These are phyloP conservation scores for Protomyces arabidopsidicola DNA, from an alignment of 1,139 yeast species.

Conservation along the genomic window DNA sequence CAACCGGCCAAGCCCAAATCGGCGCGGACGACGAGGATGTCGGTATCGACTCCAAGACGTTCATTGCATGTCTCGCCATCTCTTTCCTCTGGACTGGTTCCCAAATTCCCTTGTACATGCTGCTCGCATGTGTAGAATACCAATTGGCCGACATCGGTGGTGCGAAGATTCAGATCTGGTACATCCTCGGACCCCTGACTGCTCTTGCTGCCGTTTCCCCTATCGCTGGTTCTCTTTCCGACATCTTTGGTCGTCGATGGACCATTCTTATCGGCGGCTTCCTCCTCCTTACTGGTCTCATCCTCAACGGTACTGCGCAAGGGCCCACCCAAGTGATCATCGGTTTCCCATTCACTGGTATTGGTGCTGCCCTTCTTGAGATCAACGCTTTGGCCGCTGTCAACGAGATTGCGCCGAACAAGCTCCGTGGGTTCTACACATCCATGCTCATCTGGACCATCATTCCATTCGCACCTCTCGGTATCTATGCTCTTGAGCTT, in stretches of 20 bases:
- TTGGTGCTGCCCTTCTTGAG: conserved; percentile 25
- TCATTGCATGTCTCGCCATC: conserved; percentile 26
- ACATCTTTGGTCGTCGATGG: conserved; percentile 25
- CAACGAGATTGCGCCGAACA: conserved; percentile 24
- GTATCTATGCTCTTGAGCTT: conserved; percentile 17
- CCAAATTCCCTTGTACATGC: conserved; percentile 20
- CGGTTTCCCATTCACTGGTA: conserved; percentile 22
- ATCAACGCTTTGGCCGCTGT: conserved; percentile 27
- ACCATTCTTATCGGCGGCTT: conserved; percentile 22
- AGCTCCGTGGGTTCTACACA: conserved; percentile 23
- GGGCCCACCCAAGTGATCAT: conserved; percentile 10
- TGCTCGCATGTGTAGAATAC: conserved; percentile 19
- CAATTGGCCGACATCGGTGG: conserved; percentile 24
- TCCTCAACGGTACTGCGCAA: conserved; percentile 12
- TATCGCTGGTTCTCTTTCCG: conserved; percentile 19
- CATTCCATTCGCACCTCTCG: conserved; percentile 23
- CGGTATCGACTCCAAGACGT: conserved; percentile 15
- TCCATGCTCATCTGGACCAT: conserved; percentile 26
- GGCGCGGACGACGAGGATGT: conserved; percentile 23
- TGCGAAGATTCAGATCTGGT: conserved; percentile 24
- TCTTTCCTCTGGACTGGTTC: conserved; percentile 26
- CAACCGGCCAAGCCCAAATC: conserved; percentile 20
- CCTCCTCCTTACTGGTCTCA: conserved; percentile 21
- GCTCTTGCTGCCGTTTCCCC: conserved; percentile 24
- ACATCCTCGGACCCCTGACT: conserved; percentile 19